Evolutionary conservation across 345 rosid species (phyloP), one percentile per base, ranked within the genome.

Genomic region (Microthlaspi erraticum): DNA sequence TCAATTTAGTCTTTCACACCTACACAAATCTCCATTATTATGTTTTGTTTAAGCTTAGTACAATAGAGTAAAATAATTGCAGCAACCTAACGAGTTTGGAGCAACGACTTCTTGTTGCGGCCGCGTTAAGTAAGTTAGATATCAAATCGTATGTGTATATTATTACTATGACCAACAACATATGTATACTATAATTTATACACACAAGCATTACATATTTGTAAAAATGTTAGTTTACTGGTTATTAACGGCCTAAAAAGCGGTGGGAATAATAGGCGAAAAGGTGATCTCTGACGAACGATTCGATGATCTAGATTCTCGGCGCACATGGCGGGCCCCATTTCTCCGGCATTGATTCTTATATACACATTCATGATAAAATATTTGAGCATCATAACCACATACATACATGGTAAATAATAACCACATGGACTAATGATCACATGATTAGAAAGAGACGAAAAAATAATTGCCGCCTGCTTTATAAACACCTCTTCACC

Each of bases 61-160:
- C 17, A 57, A 33, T 68, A 9, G 2, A 38, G 53, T 50, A 33
- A 41, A 59, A 60, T 44, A 67, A 68, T 37, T 60, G 78, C 29
- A 74, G 57, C 73, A 60, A 74, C 78, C 78, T 74, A 67, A 67
- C 58, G 46, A 67, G 78, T 43, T 51, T 74, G 63, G 64, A 67
- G 49, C 73, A 74, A 60, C 78, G 78, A 74, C 73, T 74, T 74
- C 42, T 67, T 60, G 78, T 74, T 74, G 78, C 73, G 68, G 78
- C 41, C 73, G 26, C 43, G 62, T 60, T 5, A 54, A 74, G 64
- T 74, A 23, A 23, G 26, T 23, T 52, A 60, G 58, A 60, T 68
- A 37, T 43, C 51, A 74, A 75, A 12, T 44, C 53, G 17, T 23
- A 41, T 42, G 26, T 33, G 60, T 20, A 50, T 63, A 18, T n/a